Evolutionary conservation across 148 eudicot genomes (phyloP), one percentile per base, ranked within the genome.

Genomic region (Linanthus parryae): DNA sequence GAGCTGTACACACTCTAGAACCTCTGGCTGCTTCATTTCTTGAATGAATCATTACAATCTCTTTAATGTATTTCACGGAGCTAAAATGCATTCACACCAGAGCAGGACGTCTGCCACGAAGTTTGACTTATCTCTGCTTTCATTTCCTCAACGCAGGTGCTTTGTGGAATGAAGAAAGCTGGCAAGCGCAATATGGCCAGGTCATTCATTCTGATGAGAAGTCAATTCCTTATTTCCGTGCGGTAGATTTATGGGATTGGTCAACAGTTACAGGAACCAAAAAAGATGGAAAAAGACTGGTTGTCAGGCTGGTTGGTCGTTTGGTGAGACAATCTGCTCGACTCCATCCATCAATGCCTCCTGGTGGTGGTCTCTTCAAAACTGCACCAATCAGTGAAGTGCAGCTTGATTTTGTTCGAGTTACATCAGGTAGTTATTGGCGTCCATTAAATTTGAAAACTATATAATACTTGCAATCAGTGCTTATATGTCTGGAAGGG

Each of bases 401-500:
- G 38, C 73, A 66, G 67, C 88, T 82, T 53, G 95, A 88, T 74
- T 77, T 94, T 66, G 99, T 94, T 67, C 91, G 83, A 76, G 99
- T 94, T 59, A 82, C 76, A 73, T 82, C 99, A 88, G 97, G 97
- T n/a, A n/a, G n/a, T n/a, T n/a, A n/a, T n/a, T n/a, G n/a, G n/a
- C n/a, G n/a, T n/a, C n/a, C n/a, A n/a, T n/a, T n/a, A n/a, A n/a
- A n/a, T n/a, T n/a, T n/a, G n/a, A n/a, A n/a, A n/a, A n/a, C n/a
- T n/a, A n/a, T n/a, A n/a, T n/a, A n/a, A n/a, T n/a, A n/a, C n/a
- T n/a, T n/a, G n/a, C n/a, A n/a, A n/a, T n/a, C n/a, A n/a, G n/a
- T n/a, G n/a, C n/a, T n/a, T n/a, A n/a, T n/a, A n/a, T n/a, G n/a
- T n/a, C n/a, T n/a, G n/a, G n/a, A n/a, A n/a, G n/a, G n/a, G n/a